Evolutionary conservation across 768 basidiomycete species (phyloP), one percentile per base, ranked within the genome.

Genomic region (Lactifluus piperatus): DNA sequence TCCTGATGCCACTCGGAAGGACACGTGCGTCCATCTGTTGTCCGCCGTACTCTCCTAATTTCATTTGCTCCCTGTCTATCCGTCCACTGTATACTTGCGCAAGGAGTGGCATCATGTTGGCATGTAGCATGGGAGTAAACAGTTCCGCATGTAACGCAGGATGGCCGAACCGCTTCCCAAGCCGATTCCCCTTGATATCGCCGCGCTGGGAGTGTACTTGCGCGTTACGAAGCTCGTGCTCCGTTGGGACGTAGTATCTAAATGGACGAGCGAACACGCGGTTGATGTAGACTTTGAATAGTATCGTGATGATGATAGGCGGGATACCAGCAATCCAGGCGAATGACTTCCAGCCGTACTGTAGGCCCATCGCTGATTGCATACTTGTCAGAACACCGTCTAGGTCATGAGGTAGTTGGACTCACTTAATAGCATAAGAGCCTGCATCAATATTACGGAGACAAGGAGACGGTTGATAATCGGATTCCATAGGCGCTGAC

Each of bases 91-190:
- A 93, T 27, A 93, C 87, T 60, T 91, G 81, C 36, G 76, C 72
- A 22, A 93, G 75, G 24, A 93, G 74, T 7, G 80, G 85, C 81
- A 89, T 85, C 87, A 91, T 88, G 71, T 84, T 85, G 62, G 86
- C 83, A 65, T 91, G 91, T 51, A 93, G 70, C 88, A 91, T 88
- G 0, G 88, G 91, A 5, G 90, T 91, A 73, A 94, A 90, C 47
- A 95, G 77, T 54, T 94, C 91, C 13, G 81, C 73, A 64, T 93
- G 83, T 48, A 99, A 77, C 16, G 94, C 89, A 1, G 97, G 94
- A 70, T 99, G 97, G 1, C 94, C 90, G 73, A 98, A 99, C 27
- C 95, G 86, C 69, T 85, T 92, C 74, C 86, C 86, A 30, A 98
- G 81, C 34, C 88, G 81, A 68, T 87, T 79, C 55, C 85, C 79